phyloP scores from a whole-genome alignment of 495 filamentous ascomycete genomes.

The Tuber melanosporum region DNA sequence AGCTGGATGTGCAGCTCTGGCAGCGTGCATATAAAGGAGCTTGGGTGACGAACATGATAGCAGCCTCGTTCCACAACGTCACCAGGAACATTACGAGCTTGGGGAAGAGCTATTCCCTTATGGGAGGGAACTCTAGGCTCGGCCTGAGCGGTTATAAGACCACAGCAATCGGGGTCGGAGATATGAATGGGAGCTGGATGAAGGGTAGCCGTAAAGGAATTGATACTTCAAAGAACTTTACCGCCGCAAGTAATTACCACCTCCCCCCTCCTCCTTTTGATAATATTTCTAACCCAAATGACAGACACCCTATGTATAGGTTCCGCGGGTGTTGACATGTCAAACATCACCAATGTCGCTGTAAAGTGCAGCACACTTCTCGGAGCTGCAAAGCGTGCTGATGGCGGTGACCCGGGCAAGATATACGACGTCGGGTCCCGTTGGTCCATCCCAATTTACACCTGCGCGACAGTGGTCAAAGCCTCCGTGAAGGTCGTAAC shows the following conservation, averaged over 20 bases:
- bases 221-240: conserved; percentile 7
- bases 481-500: conserved; percentile 46
- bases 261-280: neutral
- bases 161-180: neutral
- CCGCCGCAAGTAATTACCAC: neutral
- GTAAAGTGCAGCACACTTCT: conserved; percentile 45
- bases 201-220: conserved; percentile 10
- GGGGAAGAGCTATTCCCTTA: neutral
- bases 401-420: conserved; percentile 30
- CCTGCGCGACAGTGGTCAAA: conserved; percentile 44
- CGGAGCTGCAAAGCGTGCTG: conserved; percentile 42
- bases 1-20: conserved; percentile 41
- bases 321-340: conserved; percentile 34
- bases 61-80: conserved; percentile 32
- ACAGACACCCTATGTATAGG: conserved; percentile 39
- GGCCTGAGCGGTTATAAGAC: neutral
- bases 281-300: neutral
- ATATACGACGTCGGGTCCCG: conserved; percentile 41
- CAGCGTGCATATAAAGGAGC: conserved; percentile 46
- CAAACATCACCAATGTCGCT: conserved; percentile 46
- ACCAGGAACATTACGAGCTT: conserved; percentile 21
- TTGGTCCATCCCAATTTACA: conserved; percentile 46
- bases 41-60: conserved; percentile 44
- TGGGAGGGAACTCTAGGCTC: conserved; percentile 1
- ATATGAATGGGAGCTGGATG: neutral